These are phyloP conservation scores for Alternaria ethzedia DNA, from an alignment of 2,329 filamentous ascomycete genomes.

Conservation along the genomic window DNA sequence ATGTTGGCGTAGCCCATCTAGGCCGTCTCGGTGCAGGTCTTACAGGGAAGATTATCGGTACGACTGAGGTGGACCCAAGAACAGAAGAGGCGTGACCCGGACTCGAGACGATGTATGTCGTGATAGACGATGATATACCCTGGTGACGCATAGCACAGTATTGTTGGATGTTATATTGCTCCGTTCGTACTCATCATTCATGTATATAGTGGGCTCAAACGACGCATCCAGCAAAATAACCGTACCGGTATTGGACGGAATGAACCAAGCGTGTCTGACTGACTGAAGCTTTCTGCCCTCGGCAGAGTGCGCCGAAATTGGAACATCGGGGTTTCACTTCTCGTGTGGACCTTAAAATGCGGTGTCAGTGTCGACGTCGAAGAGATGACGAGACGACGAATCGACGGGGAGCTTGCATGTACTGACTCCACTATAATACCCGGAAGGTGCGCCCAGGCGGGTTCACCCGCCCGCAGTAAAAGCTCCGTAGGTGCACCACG, in stretches of 20 bases:
- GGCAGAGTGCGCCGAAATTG: neutral
- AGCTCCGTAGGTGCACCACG: neutral
- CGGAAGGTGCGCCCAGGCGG: neutral
- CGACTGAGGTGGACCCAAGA: neutral
- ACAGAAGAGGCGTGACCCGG: neutral
- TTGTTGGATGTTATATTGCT: neutral
- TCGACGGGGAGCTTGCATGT: neutral
- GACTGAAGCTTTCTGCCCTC: neutral
- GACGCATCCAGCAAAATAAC: neutral
- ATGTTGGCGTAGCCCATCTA: neutral
- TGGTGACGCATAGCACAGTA: neutral
- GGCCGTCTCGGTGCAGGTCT: neutral
- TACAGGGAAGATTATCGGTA: neutral
- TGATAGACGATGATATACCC: neutral
- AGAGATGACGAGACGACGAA: rapidly evolving
- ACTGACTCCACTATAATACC: neutral
- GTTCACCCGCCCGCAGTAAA: neutral
- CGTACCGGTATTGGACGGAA: neutral
- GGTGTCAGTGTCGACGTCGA: neutral
- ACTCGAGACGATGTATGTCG: neutral
- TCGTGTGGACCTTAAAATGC: neutral
- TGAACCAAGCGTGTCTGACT: neutral
- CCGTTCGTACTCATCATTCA: neutral
- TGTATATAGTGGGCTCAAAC: neutral
- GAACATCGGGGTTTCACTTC: neutral